These are phyloP conservation scores for Nannochloris sp. DNA, from an alignment of 139 green algal genomes.

Conservation along the genomic window DNA sequence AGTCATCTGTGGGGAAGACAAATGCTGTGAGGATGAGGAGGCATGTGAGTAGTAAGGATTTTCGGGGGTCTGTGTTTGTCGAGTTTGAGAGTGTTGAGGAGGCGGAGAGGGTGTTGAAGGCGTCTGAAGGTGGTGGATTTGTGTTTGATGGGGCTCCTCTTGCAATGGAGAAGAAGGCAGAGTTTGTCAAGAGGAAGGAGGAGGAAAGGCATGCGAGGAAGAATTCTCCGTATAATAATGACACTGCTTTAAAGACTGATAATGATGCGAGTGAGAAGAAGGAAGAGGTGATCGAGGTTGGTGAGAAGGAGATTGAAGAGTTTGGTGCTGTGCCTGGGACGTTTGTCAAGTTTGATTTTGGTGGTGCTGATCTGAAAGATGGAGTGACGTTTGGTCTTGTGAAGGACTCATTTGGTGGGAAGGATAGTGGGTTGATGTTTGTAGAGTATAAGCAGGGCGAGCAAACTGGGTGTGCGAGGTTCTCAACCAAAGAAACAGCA, in stretches of 20 bases:
- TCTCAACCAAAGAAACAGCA: conserved; percentile 27
- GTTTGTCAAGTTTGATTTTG: conserved; percentile 34
- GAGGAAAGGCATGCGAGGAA: conserved; percentile 37
- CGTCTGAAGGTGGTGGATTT: neutral
- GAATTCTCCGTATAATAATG: conserved; percentile 9
- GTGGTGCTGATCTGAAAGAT: conserved; percentile 21
- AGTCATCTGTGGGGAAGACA: conserved; percentile 16
- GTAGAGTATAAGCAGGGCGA: conserved; percentile 39
- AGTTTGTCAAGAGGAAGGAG: conserved; percentile 54
- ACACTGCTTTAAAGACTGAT: neutral
- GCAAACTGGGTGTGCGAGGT: conserved; percentile 40
- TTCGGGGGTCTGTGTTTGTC: conserved; percentile 75
- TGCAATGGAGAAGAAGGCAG: conserved; percentile 48
- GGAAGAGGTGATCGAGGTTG: neutral
- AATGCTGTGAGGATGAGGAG: conserved; percentile 68
- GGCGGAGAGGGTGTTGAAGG: conserved; percentile 38
- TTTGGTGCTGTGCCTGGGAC: conserved; percentile 17
- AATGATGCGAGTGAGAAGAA: neutral
- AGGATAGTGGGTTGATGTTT: conserved; percentile 29
- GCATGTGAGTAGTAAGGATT: conserved; percentile 64
- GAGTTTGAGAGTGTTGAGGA: conserved; percentile 55
- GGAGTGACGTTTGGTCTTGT: conserved; percentile 26
- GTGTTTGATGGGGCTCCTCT: conserved; percentile 55
- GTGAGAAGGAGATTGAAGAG: conserved; percentile 2
- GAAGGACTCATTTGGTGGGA: conserved; percentile 38